Evolutionary conservation across 768 basidiomycete species (phyloP), one percentile per base, ranked within the genome.

Genomic region (Kondoa malvinella): DNA sequence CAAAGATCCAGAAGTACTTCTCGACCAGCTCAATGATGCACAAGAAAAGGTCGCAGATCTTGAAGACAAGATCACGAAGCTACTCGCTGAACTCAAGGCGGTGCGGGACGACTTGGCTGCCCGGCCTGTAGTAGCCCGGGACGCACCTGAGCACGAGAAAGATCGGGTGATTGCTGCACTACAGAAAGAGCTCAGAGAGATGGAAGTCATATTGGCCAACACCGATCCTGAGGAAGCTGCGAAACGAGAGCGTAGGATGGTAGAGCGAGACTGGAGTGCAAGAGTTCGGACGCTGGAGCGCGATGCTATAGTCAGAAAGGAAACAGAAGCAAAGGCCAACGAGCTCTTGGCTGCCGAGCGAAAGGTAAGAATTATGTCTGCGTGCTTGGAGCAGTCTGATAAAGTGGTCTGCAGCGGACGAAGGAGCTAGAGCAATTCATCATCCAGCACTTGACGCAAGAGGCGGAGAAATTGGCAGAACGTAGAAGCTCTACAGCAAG

Each of bases 11-110:
- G 21, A 63, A 15, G 16, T 64, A 2, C 34, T 71, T 4, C 66
- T 69, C 2, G 74, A 74, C 3, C 65, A 70, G 61, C 60, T 72
- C 17, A 62, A 68, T 27, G 73, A 73, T 34, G 27, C 66, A 2
- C 67, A 70, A 31, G 73, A 73, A 66, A 33, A 59, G 29, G 50
- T 70, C 32, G 69, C 27, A 17, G 69, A 70, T 26, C 62, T 70
- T 21, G 69, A 70, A 59, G 66, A 68, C 26, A 15, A 34, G 21
- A 29, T 25, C n/a, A 60, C 70, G 21, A 31, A 61, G 27, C 66
- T 68, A 50, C 31, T 30, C 26, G 58, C 58, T 34, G 94, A 97
- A 78, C 92, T 97, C 64, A 88, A 90, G 61, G 87, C 90, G 57
- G 83, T 95, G 67, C 87, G 85, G 78, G 80, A 77, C 3, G 83